Base-by-base conservation (phyloP, 2,329 filamentous ascomycete species). In the Diaporthe batatas region DNA sequence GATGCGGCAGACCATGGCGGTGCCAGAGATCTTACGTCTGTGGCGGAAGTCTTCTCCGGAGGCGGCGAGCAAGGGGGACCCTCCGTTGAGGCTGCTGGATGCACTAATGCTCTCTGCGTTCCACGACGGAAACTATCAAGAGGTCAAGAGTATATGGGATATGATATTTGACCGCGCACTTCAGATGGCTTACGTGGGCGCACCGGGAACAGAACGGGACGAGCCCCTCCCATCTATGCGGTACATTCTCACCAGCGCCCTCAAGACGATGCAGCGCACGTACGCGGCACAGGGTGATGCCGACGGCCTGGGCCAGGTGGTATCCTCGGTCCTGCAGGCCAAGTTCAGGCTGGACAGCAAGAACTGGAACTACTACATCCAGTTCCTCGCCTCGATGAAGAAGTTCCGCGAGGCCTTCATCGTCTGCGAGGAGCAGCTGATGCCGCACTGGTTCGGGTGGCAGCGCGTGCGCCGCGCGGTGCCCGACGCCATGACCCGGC, bases 311-410 rank as follows among this genome's bases (percentile, higher is more conserved):
- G 79, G 85, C 6, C 73, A 83, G 10, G 82, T 89, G 21, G 80
- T 95, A 36, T 81, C 85, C 29, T 81, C 87, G n/a, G 84, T 95
- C 14, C 84, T 89, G 11, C 79, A 80, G 1, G 86, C 88, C 53
- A 96, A 95, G 14, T 98, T 96, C 83, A 84, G 85, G 36, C 82
- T 98, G 72, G 92, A 94, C 78, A 91, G 89, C 79, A 88, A 88
- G 77, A 95, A 94, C 76, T 97, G 94, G 94, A 96, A 97, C 79
- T 86, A 89, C 67, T 91, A 93, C 75, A 87, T 98, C 71, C 90
- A 92, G 77, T 82, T 87, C 67, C 89, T 98, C 36, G 89, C 91
- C 32, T 84, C 86, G 18, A 85, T 90, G 70, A 86, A 88, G 58
- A 86, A 88, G 58, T 87, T 88, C 77, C 82, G 89, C 62, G 86